Evolutionary conservation across 345 rosid species (phyloP), one percentile per base, ranked within the genome.

Genomic region (Syzygium oleosum): DNA sequence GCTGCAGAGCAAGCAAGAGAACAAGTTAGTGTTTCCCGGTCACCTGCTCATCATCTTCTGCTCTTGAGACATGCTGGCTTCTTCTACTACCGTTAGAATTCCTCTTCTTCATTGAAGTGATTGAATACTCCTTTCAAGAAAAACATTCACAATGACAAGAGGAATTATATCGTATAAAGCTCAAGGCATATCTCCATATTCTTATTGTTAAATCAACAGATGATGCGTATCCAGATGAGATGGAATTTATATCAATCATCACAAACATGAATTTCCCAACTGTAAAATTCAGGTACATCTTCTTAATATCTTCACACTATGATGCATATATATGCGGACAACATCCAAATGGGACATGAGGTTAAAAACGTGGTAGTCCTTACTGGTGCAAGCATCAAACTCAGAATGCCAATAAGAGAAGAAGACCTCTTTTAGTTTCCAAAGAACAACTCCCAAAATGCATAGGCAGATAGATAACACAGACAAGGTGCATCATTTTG

Each of bases 61-160:
- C 87, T 84, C 92, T 90, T 87, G 61, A n/a, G 86, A 73, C 77
- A 86, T 31, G 88, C 43, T 91, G 93, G 87, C 90, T 91, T 91
- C 93, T 91, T 89, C 88, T 93, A 86, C 88, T 90, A 87, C 90
- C 90, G 38, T 79, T 89, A 34, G 94, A 85, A 84, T 88, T 94
- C 91, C 91, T 91, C 94, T 87, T 92, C 93, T 92, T 95, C 84
- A 90, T 89, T 85, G 97, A 95, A 87, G 98, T 91, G 85, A 91
- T 79, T 9, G 97, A 97, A 85, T 92, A 92, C 51, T 92, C 96
- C 98, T 96, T 68, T 85, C 22, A 58, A 85, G 80, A n/a, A 49
- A 88, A 88, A 88, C 23, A 65, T 41, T 84, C 16, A 88, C 54
- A 23, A 21, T 21, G 59, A 29, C 25, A n/a, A 9, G 41, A 17